These are phyloP conservation scores for Selaginella tamariscina DNA, from an alignment of 75 land plant species.

Conservation along the genomic window DNA sequence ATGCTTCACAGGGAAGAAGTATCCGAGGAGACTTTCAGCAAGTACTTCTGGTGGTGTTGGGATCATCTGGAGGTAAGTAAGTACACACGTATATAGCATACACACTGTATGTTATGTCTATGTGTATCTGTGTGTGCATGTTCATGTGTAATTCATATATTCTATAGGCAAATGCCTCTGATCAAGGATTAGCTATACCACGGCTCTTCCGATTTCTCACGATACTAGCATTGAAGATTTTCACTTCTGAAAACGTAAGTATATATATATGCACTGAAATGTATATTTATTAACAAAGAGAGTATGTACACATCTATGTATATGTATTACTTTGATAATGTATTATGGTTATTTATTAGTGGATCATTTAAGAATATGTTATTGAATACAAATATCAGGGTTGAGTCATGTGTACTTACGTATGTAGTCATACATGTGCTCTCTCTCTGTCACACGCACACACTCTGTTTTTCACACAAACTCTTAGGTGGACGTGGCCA, in stretches of 20 bases:
- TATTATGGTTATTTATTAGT: no score
- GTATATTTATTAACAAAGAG: no score
- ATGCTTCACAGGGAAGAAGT: slow-evolving; percentile 46
- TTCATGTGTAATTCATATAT: neutral
- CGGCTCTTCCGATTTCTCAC: slow-evolving; percentile 76
- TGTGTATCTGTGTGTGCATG: neutral
- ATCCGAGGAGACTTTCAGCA: slow-evolving; percentile 62
- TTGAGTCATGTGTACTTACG: neutral
- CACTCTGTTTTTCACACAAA: no score
- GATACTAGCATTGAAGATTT: slow-evolving; percentile 75
- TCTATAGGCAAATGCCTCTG: slow-evolving; percentile 40
- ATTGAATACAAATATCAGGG: neutral
- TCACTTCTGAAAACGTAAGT: slow-evolving; percentile 61
- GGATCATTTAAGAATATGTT: neutral
- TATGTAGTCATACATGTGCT: no score
- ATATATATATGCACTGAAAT: no score
- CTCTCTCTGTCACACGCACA: no score
- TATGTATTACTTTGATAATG: no score
- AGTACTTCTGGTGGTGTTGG: slow-evolving; percentile 94
- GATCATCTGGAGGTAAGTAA: slow-evolving; percentile 56
- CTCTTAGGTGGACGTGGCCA: slow-evolving; percentile 85
- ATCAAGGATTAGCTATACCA: slow-evolving; percentile 55
- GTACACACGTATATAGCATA: neutral
- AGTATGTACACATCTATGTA: no score
- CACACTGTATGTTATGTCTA: slow-evolving; percentile 8